Base-by-base conservation (phyloP, 768 basidiomycete species). In the Tylopilus cervinicoccineus region DNA sequence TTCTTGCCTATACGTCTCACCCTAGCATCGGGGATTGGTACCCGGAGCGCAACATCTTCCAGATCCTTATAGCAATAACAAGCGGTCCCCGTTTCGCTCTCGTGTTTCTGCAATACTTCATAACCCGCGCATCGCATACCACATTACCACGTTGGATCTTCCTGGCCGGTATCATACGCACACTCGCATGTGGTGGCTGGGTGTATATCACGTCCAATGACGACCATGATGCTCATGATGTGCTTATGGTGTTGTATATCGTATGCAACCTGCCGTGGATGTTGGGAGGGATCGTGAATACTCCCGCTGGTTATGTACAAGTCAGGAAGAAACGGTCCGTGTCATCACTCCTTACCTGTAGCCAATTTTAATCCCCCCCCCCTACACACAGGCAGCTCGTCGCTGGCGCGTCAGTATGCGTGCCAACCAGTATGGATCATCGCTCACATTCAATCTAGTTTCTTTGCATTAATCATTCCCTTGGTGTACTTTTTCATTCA, bases 11-110 rank as follows among this genome's bases (percentile, higher is more conserved):
- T 33, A 22, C 20, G 2, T n/a, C 12, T 49, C 16, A 9, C 16
- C n/a, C 28, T 36, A 93, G 89, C 6, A 88, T 93, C 45, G 92
- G 93, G 3, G 92, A 95, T 70, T 91, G 88, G 85, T 89, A 85
- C 53, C 90, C 89, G 29, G 88, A 93, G 55, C 75, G 88, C 34
- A 89, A 82, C 52, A 63, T 90, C 33, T 94, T 93, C 58, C 93
- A 95, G 54, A 79, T 93, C 29, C 71, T 93, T 38, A 93, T 95
- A 55, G 93, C 92, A 16, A 63, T 93, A 24, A 89, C 88, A 27
- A 83, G 90, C 41, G 88, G 86, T n/a, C 89, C 88, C 0, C 82
- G 91, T 4, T 82, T 91, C 47, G 76, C 75, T 14, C 73, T 89
- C 19, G 77, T 86, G 5, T 69, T 74, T 22, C 66, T 86, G 36